A percentile compares a stretch with the other conserved stretches of the same genome.
Evolutionary conservation across 306 rosid genomes (phyloP).

Genomic region (Cicer cuneatum): DNA sequence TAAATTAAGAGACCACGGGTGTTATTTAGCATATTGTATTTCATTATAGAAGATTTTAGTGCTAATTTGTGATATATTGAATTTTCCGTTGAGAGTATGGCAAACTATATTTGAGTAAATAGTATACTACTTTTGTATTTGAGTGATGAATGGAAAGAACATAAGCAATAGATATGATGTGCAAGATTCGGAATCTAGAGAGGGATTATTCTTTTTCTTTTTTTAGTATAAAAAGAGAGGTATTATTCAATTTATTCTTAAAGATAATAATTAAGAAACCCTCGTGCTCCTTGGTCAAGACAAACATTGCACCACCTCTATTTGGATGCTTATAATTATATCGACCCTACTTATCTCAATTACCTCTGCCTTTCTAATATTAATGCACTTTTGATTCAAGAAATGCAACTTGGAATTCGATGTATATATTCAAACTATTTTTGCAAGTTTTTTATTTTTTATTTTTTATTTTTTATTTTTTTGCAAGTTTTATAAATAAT

Average conservation of each 20-base stretch:
- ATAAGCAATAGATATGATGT: not conserved
- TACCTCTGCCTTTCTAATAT: not conserved
- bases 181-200: slow-evolving; percentile 41
- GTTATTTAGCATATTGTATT: too few species aligned
- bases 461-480: too few species aligned
- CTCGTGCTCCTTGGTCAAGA: not conserved
- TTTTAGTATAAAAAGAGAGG: too few species aligned
- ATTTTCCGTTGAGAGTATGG: not conserved
- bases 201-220: slow-evolving; percentile 26
- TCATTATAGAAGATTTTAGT: too few species aligned
- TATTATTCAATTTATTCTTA: too few species aligned
- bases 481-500: too few species aligned
- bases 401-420: too few species aligned
- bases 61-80: too few species aligned
- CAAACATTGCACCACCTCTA: not conserved
- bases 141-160: slow-evolving; percentile 2
- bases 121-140: not conserved
- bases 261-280: not conserved
- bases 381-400: too few species aligned
- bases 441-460: too few species aligned
- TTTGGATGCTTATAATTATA: not conserved
- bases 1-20: too few species aligned
- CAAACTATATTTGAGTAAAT: not conserved
- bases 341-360: slow-evolving; percentile 12
- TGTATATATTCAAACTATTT: too few species aligned